phyloP scores from a whole-genome alignment of 768 basidiomycete genomes.

The Termitomyces sp. region DNA sequence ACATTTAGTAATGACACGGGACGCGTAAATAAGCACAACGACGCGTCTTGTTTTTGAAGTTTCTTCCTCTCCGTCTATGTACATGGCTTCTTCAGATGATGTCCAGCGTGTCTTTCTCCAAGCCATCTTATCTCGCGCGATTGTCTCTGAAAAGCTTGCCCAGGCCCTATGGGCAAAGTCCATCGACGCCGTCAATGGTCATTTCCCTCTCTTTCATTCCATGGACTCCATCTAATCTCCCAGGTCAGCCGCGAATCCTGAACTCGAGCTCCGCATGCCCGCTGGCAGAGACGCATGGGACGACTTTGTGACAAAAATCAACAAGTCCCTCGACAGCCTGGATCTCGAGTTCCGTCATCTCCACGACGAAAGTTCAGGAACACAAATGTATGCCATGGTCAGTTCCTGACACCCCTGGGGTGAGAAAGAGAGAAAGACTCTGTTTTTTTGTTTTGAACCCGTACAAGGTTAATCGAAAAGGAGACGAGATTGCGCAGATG shows the following conservation, averaged over 20 bases:
- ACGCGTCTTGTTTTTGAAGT: slow-evolving; percentile 18
- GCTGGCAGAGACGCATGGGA: slow-evolving; percentile 48
- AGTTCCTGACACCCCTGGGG: slow-evolving; percentile 16
- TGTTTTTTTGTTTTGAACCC: neutral
- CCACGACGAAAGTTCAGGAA: slow-evolving; percentile 59
- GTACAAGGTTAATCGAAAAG: slow-evolving; percentile 68
- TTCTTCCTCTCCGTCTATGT: too few species aligned
- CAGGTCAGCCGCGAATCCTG: slow-evolving; percentile 43
- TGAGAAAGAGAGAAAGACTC: too few species aligned
- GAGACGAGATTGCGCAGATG: slow-evolving; percentile 77
- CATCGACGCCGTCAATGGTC: slow-evolving; percentile 63
- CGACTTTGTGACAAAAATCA: slow-evolving; percentile 52
- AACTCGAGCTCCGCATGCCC: slow-evolving; percentile 37
- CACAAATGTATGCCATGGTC: slow-evolving; percentile 65
- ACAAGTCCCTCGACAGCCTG: slow-evolving; percentile 56
- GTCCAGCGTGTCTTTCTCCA: slow-evolving; percentile 77
- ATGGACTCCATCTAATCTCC: slow-evolving; percentile 6
- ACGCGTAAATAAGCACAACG: slow-evolving; percentile 1
- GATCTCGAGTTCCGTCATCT: slow-evolving; percentile 67
- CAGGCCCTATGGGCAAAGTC: slow-evolving; percentile 63
- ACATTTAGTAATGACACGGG: slow-evolving; percentile 5
- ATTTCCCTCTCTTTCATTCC: slow-evolving; percentile 1
- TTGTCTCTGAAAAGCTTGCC: slow-evolving; percentile 60
- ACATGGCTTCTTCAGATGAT: slow-evolving; percentile 49
- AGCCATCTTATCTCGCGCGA: slow-evolving; percentile 63